These are phyloP conservation scores for Durio zibethinus DNA, from an alignment of 345 rosid genomes.

Conservation along the genomic window DNA sequence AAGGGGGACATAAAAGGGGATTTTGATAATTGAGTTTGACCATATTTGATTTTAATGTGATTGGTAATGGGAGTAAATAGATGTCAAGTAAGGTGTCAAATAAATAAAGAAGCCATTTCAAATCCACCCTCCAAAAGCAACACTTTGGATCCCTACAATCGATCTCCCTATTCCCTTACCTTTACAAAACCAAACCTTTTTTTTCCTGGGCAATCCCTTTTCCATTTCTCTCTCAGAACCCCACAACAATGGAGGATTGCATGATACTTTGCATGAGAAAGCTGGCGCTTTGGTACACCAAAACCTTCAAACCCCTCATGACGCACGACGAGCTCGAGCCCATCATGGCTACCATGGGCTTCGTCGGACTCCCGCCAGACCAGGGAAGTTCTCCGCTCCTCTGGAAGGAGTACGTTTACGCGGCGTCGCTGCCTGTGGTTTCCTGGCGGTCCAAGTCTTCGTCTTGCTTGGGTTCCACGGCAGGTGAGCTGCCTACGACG, in stretches of 20 bases:
- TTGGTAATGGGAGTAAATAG: background rate
- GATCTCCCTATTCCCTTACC: background rate
- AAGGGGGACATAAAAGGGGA: too few species aligned
- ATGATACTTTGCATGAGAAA: constrained; percentile 49
- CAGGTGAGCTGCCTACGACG: constrained; percentile 5
- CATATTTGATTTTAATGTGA: background rate
- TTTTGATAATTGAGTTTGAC: background rate
- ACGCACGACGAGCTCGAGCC: constrained; percentile 45
- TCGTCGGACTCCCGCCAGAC: constrained; percentile 28
- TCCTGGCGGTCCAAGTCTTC: constrained; percentile 12
- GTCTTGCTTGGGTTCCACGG: background rate
- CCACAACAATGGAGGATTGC: constrained; percentile 24
- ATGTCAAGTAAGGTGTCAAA: background rate
- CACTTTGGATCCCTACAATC: background rate
- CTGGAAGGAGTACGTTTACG: constrained; percentile 42
- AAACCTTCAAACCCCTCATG: constrained; percentile 49
- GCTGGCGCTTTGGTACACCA: constrained; percentile 51
- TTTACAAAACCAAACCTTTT: background rate
- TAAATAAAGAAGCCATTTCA: background rate
- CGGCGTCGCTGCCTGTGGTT: background rate
- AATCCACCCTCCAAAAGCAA: background rate
- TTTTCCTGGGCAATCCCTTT: background rate
- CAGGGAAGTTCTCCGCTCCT: background rate
- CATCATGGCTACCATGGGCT: constrained; percentile 45
- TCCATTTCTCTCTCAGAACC: background rate